Evolutionary conservation across 1,284 basidiomycete genomes (phyloP).

Genomic region (Boletus smithii): DNA sequence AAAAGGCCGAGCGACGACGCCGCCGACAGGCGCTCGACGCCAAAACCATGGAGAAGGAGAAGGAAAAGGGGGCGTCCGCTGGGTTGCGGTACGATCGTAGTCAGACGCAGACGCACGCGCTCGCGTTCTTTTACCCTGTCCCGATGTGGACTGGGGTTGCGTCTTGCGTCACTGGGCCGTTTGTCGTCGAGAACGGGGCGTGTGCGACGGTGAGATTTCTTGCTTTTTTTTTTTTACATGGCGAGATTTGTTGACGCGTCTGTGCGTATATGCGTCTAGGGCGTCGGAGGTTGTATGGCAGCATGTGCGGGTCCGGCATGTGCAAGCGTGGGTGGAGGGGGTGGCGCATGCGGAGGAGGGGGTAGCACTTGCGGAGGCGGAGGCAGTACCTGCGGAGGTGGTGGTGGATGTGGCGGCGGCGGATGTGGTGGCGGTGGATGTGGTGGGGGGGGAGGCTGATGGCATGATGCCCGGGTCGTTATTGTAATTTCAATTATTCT

Average conservation of each 20-base stretch:
- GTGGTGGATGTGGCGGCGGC: not conserved
- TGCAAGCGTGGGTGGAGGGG: not conserved
- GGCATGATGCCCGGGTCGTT: no score
- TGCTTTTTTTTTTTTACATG: not conserved
- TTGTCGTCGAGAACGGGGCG: conserved; percentile 14
- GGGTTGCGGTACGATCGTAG: not conserved
- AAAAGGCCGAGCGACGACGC: conserved; percentile 20
- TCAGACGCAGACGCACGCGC: conserved; percentile 13
- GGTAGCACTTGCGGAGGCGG: not conserved
- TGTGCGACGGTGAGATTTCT: conserved; percentile 12
- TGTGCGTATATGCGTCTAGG: not conserved
- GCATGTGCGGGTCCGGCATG: not conserved
- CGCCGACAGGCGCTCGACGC: conserved; percentile 8
- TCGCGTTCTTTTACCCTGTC: conserved; percentile 38
- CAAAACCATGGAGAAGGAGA: not conserved
- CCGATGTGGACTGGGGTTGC: conserved; percentile 30
- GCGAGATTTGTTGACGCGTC: conserved; percentile 9
- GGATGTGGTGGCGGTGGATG: not conserved
- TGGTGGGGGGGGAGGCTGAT: not conserved
- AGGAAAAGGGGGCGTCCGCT: not conserved
- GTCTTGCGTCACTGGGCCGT: conserved; percentile 19
- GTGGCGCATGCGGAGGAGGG: not conserved
- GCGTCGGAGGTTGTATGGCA: not conserved
- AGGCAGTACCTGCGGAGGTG: not conserved
- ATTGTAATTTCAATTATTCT: no score